Percentiles rank a stretch among this genome's conserved stretches.
Conservation (phyloP, 192 early-diverging fungal species). For the Coemansia sp. region DNA sequence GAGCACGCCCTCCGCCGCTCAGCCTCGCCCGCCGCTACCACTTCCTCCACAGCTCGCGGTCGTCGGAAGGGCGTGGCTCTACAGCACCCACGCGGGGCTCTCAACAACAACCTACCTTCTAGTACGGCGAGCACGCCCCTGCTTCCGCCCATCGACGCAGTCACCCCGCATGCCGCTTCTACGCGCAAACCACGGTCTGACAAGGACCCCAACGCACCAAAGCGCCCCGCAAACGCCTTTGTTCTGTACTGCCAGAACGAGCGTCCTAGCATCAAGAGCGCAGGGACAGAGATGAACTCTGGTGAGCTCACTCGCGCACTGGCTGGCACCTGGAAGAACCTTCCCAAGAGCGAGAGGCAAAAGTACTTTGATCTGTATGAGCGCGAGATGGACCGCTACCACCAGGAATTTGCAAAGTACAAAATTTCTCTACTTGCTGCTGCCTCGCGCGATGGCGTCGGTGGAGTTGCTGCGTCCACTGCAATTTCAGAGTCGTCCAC, state of each 20-base stretch:
- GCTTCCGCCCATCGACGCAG: constrained; percentile 11
- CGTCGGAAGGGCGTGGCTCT: constrained; percentile 8
- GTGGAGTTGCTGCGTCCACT: background rate
- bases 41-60: constrained; percentile 2
- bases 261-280: constrained; percentile 44
- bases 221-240: constrained; percentile 53
- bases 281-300: constrained; percentile 30
- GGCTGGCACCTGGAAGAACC: constrained; percentile 48
- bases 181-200: constrained; percentile 25
- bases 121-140: constrained; percentile 32
- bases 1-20: constrained; percentile 14
- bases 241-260: constrained; percentile 53
- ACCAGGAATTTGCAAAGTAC: constrained; percentile 46
- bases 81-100: background rate
- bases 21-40: background rate
- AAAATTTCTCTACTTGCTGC: constrained; percentile 6
- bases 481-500: constrained; percentile 11
- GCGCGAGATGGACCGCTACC: constrained; percentile 46
- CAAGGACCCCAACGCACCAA: constrained; percentile 52
- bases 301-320: constrained; percentile 51
- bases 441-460: background rate
- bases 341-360: constrained; percentile 41
- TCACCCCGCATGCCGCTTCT: background rate
- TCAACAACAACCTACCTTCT: constrained; percentile 5
- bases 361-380: constrained; percentile 49